Conservation (phyloP, 805 yeast species). For the Metschnikowia noctiluminum region DNA sequence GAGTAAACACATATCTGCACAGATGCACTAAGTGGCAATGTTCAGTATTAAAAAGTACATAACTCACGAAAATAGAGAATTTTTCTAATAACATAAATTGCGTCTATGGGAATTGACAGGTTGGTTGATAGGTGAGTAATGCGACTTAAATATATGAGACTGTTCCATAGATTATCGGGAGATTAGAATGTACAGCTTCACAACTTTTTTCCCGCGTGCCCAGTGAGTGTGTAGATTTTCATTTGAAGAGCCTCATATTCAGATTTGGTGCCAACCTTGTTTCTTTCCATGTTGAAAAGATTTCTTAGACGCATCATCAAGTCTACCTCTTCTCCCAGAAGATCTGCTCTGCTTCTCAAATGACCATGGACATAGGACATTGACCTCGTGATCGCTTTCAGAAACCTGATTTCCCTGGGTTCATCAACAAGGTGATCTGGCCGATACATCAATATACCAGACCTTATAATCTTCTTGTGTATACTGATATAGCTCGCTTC, state of each 20-base stretch:
- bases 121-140: no score
- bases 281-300: conserved; percentile 13
- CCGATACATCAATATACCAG: conserved; percentile 29
- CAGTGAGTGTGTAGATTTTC: conserved; percentile 5
- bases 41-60: no score
- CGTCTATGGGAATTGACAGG: no score
- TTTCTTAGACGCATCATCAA: conserved; percentile 19
- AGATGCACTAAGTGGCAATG: no score
- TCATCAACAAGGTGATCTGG: conserved; percentile 24
- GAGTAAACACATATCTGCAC: no score
- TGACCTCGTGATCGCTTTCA: conserved; percentile 20
- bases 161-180: no score
- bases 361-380: conserved; percentile 23
- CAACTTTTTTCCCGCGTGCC: background rate
- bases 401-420: conserved; percentile 16
- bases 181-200: no score
- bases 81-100: no score
- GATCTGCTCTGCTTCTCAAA: conserved; percentile 17
- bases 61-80: no score
- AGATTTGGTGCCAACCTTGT: background rate
- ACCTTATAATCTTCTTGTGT: conserved; percentile 26
- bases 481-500: conserved; percentile 14
- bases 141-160: no score
- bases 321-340: conserved; percentile 18
- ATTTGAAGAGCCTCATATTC: conserved; percentile 4